Evolutionary conservation across 208 protist genomes (phyloP), one percentile per base, ranked within the genome.

Genomic region (Trypanosoma scelopori): DNA sequence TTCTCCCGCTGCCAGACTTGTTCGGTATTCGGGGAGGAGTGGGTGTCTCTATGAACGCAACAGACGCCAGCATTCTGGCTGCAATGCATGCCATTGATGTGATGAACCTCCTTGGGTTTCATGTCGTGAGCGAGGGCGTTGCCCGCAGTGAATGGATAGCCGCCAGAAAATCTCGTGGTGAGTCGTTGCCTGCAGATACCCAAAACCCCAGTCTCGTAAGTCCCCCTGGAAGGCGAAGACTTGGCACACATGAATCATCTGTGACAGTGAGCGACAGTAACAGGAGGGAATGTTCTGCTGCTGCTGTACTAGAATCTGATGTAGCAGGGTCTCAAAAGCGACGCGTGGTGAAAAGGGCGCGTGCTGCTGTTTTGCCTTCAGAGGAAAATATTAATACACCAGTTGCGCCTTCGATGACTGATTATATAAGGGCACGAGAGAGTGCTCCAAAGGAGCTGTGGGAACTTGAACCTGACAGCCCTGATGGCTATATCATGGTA

Each of bases 81-180:
- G 83, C 87, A 3, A 94, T 93, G 85, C 91, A 96, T 66, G 87
- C 91, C 0, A 71, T 96, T 16, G 87, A 96, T 67, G 76, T 90
- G 18, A 72, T 93, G 5, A 69, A 74, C 43, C 20, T 56, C 28
- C 76, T 96, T 55, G 83, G 79, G n/a, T 49, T 92, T 12, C 39
- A 50, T 32, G 48, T 76, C 15, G 57, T 58, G 20, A 11, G 5
- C 37, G 35, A 46, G 12, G 30, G 16, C 25, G 15, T 2, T 16
- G 50, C 23, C 5, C 61, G 65, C 0, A 64, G 69, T 27, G 66
- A 75, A 20, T 71, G 41, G 62, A 47, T 20, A 49, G 22, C 20
- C 9, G n/a, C 5, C 1, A 22, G 47, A 37, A 32, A 15, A 52
- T 27, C 25, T 7, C 47, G 43, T 18, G 57, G 51, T 35, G 62